Conservation (phyloP, 1,284 basidiomycete genomes). For the Irpex sp. region DNA sequence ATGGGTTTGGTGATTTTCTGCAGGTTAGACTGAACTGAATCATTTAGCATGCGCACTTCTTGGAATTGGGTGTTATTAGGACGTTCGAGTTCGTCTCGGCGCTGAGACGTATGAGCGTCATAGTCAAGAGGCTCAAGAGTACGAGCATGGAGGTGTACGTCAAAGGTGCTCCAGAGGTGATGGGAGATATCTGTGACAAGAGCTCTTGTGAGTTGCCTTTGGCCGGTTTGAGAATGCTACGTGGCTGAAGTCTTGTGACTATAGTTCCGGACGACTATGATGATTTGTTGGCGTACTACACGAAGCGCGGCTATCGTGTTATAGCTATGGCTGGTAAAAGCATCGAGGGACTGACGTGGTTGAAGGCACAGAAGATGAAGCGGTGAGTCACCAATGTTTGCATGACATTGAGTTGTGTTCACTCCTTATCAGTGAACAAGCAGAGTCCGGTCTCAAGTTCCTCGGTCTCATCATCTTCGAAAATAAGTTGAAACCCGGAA, state of each 20-base stretch:
- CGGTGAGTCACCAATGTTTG: conserved; percentile 45
- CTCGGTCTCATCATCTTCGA: conserved; percentile 98
- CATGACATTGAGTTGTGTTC: no score
- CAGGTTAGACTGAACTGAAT: no score
- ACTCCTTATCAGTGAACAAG: conserved; percentile 70
- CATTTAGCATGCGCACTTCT: conserved; percentile 93
- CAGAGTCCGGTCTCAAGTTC: conserved; percentile 89
- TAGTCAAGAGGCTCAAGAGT: conserved; percentile 94
- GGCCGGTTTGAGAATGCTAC: not conserved
- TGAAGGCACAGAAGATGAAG: conserved; percentile 96
- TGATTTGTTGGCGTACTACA: conserved; percentile 96
- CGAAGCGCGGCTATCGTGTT: conserved; percentile 94
- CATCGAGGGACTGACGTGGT: conserved; percentile 92
- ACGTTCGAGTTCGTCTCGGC: conserved; percentile 97
- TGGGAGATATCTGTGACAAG: conserved; percentile 91
- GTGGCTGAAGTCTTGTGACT: not conserved
- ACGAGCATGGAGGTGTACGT: conserved; percentile 97
- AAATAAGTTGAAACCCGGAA: conserved; percentile 96
- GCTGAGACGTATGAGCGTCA: conserved; percentile 94
- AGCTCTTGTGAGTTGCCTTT: conserved; percentile 69
- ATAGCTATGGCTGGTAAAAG: conserved; percentile 98
- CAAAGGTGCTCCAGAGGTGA: conserved; percentile 98
- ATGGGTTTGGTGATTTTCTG: not conserved
- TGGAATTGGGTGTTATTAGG: conserved; percentile 94
- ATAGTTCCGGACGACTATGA: conserved; percentile 97